Evolutionary conservation across 2,329 filamentous ascomycete genomes (phyloP).

Genomic region (Colletotrichum sp.): DNA sequence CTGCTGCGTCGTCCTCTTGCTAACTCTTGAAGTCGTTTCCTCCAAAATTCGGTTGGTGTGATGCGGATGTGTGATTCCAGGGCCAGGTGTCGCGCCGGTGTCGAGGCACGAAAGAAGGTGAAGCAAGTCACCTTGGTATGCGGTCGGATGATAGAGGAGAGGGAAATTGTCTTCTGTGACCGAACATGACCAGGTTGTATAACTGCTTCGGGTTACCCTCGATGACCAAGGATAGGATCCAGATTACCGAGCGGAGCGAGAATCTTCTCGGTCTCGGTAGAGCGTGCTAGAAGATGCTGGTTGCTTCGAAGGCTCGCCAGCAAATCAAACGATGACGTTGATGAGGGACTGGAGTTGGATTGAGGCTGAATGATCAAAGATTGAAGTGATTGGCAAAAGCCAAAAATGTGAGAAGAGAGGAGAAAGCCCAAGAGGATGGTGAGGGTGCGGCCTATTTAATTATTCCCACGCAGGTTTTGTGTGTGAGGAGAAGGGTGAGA

Average conservation of each 20-base stretch:
- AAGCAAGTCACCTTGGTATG: slow-evolving; percentile 66
- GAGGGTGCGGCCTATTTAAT: slow-evolving; percentile 27
- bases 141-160: slow-evolving; percentile 64
- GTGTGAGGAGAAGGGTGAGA: slow-evolving; percentile 2
- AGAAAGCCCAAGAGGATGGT: slow-evolving; percentile 14
- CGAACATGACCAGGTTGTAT: slow-evolving; percentile 56
- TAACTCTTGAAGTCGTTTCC: slow-evolving; percentile 14
- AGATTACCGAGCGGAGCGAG: slow-evolving; percentile 30
- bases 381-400: slow-evolving; percentile 40
- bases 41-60: slow-evolving; percentile 9
- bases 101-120: slow-evolving; percentile 51
- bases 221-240: slow-evolving; percentile 26
- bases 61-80: slow-evolving; percentile 23
- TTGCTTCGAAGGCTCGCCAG: slow-evolving; percentile 30
- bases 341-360: neutral
- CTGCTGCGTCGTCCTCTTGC: slow-evolving; percentile 17
- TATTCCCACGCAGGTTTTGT: slow-evolving; percentile 7
- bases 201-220: slow-evolving; percentile 39
- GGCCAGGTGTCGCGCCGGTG: slow-evolving; percentile 44
- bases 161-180: slow-evolving; percentile 57
- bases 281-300: slow-evolving; percentile 32
- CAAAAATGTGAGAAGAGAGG: slow-evolving; percentile 36
- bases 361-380: slow-evolving; percentile 3
- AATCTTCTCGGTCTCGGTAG: slow-evolving; percentile 25
- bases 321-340: slow-evolving; percentile 10